Conservation (phyloP, 352 stramenopile species). For the Globisporangium mamillatum region DNA sequence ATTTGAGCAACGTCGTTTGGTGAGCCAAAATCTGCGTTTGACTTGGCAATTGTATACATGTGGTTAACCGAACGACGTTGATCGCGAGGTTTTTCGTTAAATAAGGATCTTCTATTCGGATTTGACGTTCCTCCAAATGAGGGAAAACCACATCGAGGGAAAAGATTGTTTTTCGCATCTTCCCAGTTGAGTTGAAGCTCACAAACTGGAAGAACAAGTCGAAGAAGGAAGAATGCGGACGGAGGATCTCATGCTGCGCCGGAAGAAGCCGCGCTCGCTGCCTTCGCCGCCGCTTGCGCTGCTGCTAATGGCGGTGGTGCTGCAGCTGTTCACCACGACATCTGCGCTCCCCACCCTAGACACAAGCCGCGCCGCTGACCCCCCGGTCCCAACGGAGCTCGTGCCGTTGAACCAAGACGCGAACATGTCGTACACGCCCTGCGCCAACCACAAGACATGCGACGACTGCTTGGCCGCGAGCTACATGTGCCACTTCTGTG, state of each 20-base stretch:
- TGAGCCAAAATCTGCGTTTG: too few relatives aligned
- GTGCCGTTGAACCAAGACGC: not conserved
- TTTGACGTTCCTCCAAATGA: too few relatives aligned
- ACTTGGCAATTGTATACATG: too few relatives aligned
- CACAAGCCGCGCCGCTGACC: not conserved
- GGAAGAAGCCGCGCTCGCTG: not conserved
- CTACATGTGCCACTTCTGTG: constrained; percentile 79
- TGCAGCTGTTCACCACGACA: not conserved
- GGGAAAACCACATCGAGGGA: too few relatives aligned
- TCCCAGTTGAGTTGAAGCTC: not conserved
- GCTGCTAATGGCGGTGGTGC: not conserved
- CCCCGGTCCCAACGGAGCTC: not conserved
- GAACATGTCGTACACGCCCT: constrained; percentile 26
- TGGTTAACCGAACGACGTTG: too few relatives aligned
- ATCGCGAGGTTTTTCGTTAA: too few relatives aligned
- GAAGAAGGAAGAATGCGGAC: not conserved
- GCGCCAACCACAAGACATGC: constrained; percentile 59
- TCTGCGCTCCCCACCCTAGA: too few relatives aligned
- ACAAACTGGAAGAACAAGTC: constrained; percentile 1
- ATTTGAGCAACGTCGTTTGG: too few relatives aligned
- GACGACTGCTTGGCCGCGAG: constrained; percentile 75
- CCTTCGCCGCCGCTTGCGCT: not conserved
- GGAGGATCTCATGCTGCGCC: not conserved
- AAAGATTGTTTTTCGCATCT: not conserved
- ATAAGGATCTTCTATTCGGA: too few relatives aligned